These are phyloP conservation scores for Pleurotus cornucopiae DNA, from an alignment of 768 basidiomycete species.

Conservation along the genomic window DNA sequence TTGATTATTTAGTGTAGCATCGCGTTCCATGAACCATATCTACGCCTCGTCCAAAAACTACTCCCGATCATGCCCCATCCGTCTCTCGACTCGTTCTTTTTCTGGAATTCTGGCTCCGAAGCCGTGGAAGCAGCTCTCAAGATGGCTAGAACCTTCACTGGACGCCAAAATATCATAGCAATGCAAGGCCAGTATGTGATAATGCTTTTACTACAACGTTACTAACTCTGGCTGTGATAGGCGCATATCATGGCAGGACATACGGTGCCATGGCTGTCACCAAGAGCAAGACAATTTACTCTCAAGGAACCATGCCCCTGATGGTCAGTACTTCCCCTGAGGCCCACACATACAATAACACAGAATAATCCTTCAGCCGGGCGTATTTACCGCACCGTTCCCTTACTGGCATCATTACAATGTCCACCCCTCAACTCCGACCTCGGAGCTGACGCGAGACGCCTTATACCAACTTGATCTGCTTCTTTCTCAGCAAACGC, in stretches of 20 bases:
- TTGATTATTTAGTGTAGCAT: conserved; percentile 70
- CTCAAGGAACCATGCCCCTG: conserved; percentile 69
- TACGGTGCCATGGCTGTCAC: conserved; percentile 92
- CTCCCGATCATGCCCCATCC: conserved; percentile 87
- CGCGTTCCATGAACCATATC: conserved; percentile 81
- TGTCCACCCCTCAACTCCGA: conserved; percentile 48
- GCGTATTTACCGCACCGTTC: conserved; percentile 76
- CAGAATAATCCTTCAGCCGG: conserved; percentile 48
- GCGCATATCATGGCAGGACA: conserved; percentile 89
- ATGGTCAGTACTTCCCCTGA: conserved; percentile 52
- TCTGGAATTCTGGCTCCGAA: conserved; percentile 96
- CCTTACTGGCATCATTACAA: conserved; percentile 92
- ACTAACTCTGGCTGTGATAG: conserved; percentile 22
- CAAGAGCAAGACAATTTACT: conserved; percentile 91
- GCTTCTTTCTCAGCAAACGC: conserved; percentile 69
- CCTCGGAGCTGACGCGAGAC: conserved; percentile 52
- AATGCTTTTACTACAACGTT: too few relatives aligned
- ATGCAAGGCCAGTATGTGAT: conserved; percentile 65
- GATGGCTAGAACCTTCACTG: conserved; percentile 75
- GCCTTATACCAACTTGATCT: conserved; percentile 82
- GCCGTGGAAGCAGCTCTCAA: conserved; percentile 89
- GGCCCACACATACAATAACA: too few relatives aligned
- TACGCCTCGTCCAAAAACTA: conserved; percentile 80
- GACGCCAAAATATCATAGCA: conserved; percentile 80
- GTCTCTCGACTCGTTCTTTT: conserved; percentile 93